phyloP scores from a whole-genome alignment of 805 yeast species.

The Lipomyces sp. region DNA sequence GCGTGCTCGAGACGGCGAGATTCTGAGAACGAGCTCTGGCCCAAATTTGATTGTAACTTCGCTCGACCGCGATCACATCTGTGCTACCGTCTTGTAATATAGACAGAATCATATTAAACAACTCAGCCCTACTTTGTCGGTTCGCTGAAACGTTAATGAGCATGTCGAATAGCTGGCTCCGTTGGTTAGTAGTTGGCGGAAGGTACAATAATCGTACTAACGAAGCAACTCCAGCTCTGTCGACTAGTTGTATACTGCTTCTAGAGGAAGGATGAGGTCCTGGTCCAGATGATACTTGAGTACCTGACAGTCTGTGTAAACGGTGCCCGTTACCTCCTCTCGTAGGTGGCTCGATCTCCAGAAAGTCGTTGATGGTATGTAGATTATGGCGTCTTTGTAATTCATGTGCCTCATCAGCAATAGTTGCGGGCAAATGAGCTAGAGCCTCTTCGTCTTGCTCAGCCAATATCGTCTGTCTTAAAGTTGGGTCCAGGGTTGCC shows the following conservation, averaged over 20 bases:
- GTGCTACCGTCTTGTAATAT: constrained; percentile 76
- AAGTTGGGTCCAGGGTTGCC: constrained; percentile 44
- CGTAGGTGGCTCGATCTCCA: constrained; percentile 17
- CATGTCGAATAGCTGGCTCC: constrained; percentile 68
- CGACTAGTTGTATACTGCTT: constrained; percentile 67
- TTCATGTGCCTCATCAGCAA: constrained; percentile 45
- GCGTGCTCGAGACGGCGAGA: constrained; percentile 33
- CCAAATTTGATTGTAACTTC: constrained; percentile 62
- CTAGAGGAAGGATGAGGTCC: constrained; percentile 48
- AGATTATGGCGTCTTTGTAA: constrained; percentile 31
- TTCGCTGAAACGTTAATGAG: constrained; percentile 71
- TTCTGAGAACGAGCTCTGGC: constrained; percentile 51
- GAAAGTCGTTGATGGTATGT: constrained; percentile 18
- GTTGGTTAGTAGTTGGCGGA: constrained; percentile 64
- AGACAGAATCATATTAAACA: constrained; percentile 67
- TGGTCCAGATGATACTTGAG: constrained; percentile 32
- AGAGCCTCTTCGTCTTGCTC: constrained; percentile 45
- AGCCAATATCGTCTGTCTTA: constrained; percentile 43
- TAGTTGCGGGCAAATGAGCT: constrained; percentile 42
- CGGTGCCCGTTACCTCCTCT: constrained; percentile 8
- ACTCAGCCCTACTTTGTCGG: constrained; percentile 77
- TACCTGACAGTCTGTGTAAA: constrained; percentile 19
- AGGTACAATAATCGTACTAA: constrained; percentile 71
- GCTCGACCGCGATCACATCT: constrained; percentile 65
- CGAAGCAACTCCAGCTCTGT: constrained; percentile 75